Base-by-base conservation (phyloP, 257 asterid genomes). In the Agastache rugosa region DNA sequence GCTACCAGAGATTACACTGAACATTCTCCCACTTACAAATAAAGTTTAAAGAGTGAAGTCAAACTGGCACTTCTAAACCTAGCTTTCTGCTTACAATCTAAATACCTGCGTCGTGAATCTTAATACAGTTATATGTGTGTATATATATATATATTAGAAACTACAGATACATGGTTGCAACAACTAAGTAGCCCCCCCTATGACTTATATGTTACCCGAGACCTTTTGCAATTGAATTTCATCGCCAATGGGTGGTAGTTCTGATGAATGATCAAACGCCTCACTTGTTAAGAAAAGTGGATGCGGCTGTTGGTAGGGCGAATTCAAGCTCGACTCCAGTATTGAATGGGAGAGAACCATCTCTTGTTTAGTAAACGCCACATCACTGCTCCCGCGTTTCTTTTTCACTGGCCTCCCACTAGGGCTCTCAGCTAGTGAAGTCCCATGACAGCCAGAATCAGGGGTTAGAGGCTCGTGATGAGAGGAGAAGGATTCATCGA, bases 391-490 rank as follows among this genome's bases (percentile, higher is more conserved):
- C 16, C 79, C 71, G 0, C 91, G 84, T 19, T 79, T 91, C 83
- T 78, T 86, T 77, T 91, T 90, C 51, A 79, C 79, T 8, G 86
- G 82, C 79, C 92, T 88, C 59, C 78, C 90, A 6, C 76, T 77
- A 3, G 88, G 86, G 86, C 77, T 80, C 55, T 84, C 91, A 19
- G 80, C 76, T 37, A 73, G 80, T 71, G 91, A 83, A 39, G 75
- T 74, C 65, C 74, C 76, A 2, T 76, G 79, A 79, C 92, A 83
- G 71, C 81, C 81, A 42, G 99, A 90, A 79, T 92, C 96, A 0
- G 97, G 97, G 39, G 97, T 92, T 75, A 76, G 88, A 61, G 97
- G 97, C 82, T 87, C 97, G 31, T 87, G 90, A 65, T 85, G 96
- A 41, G 96, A 87, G 48, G 92, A 88, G 83, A 87, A 84, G 50